phyloP scores from a whole-genome alignment of 352 stramenopile genomes.

The Phytophthora chlamydospora region DNA sequence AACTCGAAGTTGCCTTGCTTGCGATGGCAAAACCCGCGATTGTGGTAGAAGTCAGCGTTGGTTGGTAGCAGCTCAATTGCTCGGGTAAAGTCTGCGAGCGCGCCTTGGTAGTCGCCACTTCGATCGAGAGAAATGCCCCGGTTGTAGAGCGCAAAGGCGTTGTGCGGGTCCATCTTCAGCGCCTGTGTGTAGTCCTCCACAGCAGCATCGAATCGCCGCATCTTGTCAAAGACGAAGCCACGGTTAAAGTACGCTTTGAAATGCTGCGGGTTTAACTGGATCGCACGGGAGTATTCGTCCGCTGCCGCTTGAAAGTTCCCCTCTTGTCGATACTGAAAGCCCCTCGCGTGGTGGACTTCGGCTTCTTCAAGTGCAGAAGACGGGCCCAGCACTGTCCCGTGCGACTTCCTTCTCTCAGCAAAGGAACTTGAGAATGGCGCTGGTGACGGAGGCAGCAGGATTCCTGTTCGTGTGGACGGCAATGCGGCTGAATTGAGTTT shows the following conservation, averaged over 20 bases:
- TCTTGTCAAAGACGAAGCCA: constrained; percentile 86
- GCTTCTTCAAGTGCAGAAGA: constrained; percentile 33
- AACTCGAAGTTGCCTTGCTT: constrained; percentile 82
- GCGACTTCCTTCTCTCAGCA: constrained; percentile 10
- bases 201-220: constrained; percentile 73
- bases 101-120: constrained; percentile 82
- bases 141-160: constrained; percentile 87
- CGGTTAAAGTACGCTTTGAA: constrained; percentile 93
- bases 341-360: constrained; percentile 63
- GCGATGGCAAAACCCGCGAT: constrained; percentile 83
- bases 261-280: constrained; percentile 72
- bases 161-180: constrained; percentile 69
- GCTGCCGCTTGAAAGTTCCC: constrained; percentile 84
- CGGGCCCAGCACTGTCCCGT: background rate
- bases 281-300: constrained; percentile 78
- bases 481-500: constrained; percentile 12
- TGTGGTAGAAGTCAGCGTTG: constrained; percentile 87
- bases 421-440: constrained; percentile 1
- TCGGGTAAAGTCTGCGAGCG: constrained; percentile 80
- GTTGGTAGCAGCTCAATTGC: constrained; percentile 78
- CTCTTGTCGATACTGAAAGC: constrained; percentile 79
- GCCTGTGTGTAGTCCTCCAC: constrained; percentile 81
- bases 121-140: constrained; percentile 85
- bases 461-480: constrained; percentile 4
- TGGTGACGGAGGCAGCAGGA: constrained; percentile 17